A percentile compares a stretch with the other conserved stretches of the same genome.
These are phyloP conservation scores for Chlamydomonas reinhardtii DNA, from an alignment of 163 green algal species.

Conservation along the genomic window DNA sequence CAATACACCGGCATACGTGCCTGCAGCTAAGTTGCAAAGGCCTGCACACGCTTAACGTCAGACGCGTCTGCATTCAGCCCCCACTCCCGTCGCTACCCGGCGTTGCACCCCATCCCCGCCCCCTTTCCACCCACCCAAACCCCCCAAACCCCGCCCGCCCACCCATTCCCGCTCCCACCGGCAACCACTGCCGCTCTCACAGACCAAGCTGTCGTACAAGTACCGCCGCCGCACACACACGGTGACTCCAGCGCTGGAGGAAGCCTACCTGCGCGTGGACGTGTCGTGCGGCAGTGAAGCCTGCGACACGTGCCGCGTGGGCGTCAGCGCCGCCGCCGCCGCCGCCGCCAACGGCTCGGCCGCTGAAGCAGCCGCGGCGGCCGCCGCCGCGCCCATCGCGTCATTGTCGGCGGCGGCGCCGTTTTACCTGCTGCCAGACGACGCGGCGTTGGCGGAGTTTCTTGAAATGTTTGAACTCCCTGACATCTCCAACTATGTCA, in stretches of 20 bases:
- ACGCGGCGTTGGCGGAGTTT: conserved; percentile 46
- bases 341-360: not conserved
- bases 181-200: no score
- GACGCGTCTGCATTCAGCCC: no score
- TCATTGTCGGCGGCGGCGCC: conserved; percentile 30
- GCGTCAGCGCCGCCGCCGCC: not conserved
- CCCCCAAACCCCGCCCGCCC: no score
- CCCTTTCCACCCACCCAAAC: no score
- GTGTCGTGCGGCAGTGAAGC: conserved; percentile 61
- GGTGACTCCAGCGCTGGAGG: conserved; percentile 49
- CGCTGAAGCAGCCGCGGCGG: not conserved
- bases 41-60: no score
- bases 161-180: no score
- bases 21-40: no score
- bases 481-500: conserved; percentile 63
- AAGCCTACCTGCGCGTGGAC: conserved; percentile 70
- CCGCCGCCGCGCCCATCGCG: not conserved
- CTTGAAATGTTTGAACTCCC: conserved; percentile 76
- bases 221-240: conserved; percentile 56
- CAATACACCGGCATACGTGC: no score
- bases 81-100: no score
- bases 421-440: conserved; percentile 69
- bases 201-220: conserved; percentile 55
- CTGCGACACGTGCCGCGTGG: conserved; percentile 20
- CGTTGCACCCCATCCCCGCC: no score